Conservation (phyloP, 306 rosid genomes). For the Vicia sativa region DNA sequence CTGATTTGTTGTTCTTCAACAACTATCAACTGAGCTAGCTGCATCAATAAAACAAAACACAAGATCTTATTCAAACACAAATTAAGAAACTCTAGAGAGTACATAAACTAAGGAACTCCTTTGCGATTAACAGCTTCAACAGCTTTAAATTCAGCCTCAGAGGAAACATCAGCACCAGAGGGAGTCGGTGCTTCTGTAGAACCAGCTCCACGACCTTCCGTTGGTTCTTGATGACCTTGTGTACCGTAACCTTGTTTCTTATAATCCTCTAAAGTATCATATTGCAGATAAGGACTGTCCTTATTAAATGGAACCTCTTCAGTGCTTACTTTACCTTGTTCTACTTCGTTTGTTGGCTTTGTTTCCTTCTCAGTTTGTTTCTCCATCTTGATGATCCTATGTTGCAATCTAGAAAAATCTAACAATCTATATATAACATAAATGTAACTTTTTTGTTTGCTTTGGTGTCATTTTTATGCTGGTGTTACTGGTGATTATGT, state of each 20-base stretch:
- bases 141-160: constrained; percentile 37
- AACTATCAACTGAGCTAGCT: no score
- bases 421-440: neutral
- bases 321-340: constrained; percentile 26
- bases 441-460: neutral
- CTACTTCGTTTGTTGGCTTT: constrained; percentile 23
- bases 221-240: constrained; percentile 70
- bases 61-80: neutral
- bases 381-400: constrained; percentile 39
- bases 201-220: constrained; percentile 68
- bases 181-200: constrained; percentile 79
- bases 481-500: no score
- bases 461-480: no score
- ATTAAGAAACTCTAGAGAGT: neutral
- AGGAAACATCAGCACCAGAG: constrained; percentile 53
- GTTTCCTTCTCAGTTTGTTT: constrained; percentile 1
- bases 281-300: constrained; percentile 72
- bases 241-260: constrained; percentile 74
- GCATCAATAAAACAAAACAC: no score
- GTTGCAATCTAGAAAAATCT: neutral
- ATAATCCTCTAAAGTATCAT: constrained; percentile 74
- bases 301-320: constrained; percentile 68
- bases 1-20: no score
- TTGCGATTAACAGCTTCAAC: constrained; percentile 40
- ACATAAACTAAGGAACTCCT: constrained; percentile 41